Conservation (phyloP, 148 eudicot species). For the Chenopodium album region DNA sequence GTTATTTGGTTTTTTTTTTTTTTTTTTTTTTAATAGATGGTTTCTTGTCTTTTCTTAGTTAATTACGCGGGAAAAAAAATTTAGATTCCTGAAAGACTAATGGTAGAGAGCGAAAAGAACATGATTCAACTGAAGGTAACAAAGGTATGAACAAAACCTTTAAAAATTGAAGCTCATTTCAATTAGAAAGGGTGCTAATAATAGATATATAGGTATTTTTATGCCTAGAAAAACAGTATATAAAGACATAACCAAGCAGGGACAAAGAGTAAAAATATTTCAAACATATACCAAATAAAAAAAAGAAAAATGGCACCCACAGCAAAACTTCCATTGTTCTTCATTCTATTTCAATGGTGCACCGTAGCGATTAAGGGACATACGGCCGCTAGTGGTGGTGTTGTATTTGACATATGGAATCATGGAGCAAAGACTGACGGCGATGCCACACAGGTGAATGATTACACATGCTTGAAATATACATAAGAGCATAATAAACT, state of each 20-base stretch:
- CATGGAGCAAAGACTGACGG: slow-evolving; percentile 31
- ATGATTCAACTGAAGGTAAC: not conserved
- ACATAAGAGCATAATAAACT: not conserved
- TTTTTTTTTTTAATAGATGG: not conserved
- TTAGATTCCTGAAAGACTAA: not conserved
- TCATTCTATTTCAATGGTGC: slow-evolving; percentile 11
- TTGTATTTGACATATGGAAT: slow-evolving; percentile 22
- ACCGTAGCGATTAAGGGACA: not conserved
- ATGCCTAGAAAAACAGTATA: not conserved
- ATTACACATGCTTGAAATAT: not conserved
- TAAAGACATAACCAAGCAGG: not conserved
- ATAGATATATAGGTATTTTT: not conserved
- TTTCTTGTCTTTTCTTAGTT: not conserved
- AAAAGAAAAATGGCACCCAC: slow-evolving; percentile 26
- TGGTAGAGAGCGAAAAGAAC: slow-evolving; percentile 8
- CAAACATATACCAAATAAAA: not conserved
- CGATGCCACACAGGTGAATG: slow-evolving; percentile 33
- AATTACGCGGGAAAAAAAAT: not conserved
- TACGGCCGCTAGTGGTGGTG: not conserved
- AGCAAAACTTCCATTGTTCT: slow-evolving; percentile 11
- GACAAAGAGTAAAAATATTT: not conserved
- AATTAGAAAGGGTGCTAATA: not conserved
- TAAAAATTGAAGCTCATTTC: not conserved
- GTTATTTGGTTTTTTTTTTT: not conserved
- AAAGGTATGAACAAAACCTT: not conserved